Evolutionary conservation across 2,329 filamentous ascomycete genomes (phyloP), one percentile per base, ranked within the genome.

Genomic region (Westerdykella aurantiaca): DNA sequence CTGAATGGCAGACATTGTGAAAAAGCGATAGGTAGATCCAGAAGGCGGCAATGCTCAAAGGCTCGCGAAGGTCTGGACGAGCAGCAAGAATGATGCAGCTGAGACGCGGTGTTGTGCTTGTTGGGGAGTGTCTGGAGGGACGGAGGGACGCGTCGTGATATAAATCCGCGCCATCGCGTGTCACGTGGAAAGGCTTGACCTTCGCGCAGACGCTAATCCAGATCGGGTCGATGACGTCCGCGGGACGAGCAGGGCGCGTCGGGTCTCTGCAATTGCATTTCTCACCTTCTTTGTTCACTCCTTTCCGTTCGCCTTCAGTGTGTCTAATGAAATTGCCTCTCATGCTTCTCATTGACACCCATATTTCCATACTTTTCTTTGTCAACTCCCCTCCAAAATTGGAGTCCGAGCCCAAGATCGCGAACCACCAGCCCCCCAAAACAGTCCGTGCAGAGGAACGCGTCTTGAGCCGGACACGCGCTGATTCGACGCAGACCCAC

Each of bases 1-100:
- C 68, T 62, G 53, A 34, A 91, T 77, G 51, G 84, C 73, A 70
- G 87, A 80, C 88, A 94, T 93, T 80, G 75, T 59, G 50, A 45
- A 38, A 41, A 47, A 50, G 41, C 47, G 50, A 47, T 49, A 45
- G 44, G 38, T 33, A 5, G 5, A 31, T 38, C 43, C 48, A 31
- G 31, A 42, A 40, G 37, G 38, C 31, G 22, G 39, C 34, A 42
- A 29, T 47, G 39, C 33, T 39, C 41, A 55, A 44, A 41, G 48
- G 42, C 31, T 31, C 43, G 41, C 25, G 46, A 37, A 37, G 33
- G 31, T 38, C 33, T 21, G 38, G 51, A 47, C 44, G 50, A 44
- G 31, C 38, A 47, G 39, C 52, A 42, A 57, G 55, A 47, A 44
- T 50, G 50, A 49, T 46, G 50, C 38, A 18, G 38, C 31, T 49